A percentile compares a stretch with the other conserved stretches of the same genome.
phyloP scores from a whole-genome alignment of 2,329 filamentous ascomycete species.

The Aspergillus fumigatiaffinis region DNA sequence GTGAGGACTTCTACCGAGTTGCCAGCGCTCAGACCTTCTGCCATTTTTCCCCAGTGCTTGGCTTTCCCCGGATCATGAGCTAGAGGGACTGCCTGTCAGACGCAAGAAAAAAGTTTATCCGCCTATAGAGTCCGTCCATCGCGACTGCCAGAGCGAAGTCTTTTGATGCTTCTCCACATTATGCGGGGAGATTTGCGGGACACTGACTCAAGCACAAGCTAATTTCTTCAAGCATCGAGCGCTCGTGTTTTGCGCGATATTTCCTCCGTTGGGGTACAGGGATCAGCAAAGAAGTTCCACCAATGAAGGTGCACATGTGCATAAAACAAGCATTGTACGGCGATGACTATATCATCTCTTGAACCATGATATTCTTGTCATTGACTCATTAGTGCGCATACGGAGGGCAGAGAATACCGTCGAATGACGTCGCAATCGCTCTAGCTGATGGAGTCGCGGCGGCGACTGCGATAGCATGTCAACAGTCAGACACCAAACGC shows the following conservation, averaged over 20 bases:
- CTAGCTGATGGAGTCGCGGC: background rate
- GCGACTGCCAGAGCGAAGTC: background rate
- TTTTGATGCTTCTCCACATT: slow-evolving; percentile 12
- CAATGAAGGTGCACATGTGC: background rate
- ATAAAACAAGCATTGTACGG: background rate
- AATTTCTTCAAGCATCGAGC: slow-evolving; percentile 4
- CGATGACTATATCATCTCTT: background rate
- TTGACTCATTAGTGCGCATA: no score
- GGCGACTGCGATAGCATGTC: background rate
- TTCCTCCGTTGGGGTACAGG: slow-evolving; percentile 1
- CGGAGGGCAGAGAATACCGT: no score
- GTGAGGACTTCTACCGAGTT: background rate
- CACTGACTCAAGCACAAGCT: background rate
- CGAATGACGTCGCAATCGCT: background rate
- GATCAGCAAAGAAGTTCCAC: background rate
- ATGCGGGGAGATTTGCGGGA: slow-evolving; percentile 5
- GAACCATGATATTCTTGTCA: background rate
- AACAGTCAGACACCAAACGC: no score
- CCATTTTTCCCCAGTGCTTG: background rate
- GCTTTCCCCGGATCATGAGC: background rate
- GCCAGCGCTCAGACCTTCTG: background rate
- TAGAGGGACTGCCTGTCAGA: background rate
- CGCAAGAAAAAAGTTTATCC: slow-evolving; percentile 17
- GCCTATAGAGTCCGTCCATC: slow-evolving; percentile 19
- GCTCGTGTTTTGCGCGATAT: slow-evolving; percentile 2